A percentile compares a stretch with the other conserved stretches of the same genome.
These are phyloP conservation scores for Paecilomyces dactylethromorphus DNA, from an alignment of 2,329 filamentous ascomycete genomes.

Conservation along the genomic window DNA sequence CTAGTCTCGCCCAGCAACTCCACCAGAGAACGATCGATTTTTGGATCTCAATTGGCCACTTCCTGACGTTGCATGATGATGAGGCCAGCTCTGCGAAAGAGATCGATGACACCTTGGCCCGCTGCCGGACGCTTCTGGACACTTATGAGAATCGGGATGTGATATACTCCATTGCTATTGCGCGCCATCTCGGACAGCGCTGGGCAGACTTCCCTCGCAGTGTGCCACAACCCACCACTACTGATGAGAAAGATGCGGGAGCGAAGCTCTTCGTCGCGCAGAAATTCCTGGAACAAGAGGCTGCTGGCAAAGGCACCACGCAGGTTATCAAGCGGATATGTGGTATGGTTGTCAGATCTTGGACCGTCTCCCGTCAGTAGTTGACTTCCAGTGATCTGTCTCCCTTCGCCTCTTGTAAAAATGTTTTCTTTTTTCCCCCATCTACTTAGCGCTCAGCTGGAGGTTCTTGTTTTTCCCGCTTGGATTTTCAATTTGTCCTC, in stretches of 20 bases:
- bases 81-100: slow-evolving; percentile 46
- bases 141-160: slow-evolving; percentile 83
- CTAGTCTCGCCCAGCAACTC: slow-evolving; percentile 43
- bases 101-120: slow-evolving; percentile 59
- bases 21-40: slow-evolving; percentile 65
- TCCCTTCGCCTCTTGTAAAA: background rate
- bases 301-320: slow-evolving; percentile 62
- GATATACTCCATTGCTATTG: slow-evolving; percentile 79
- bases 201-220: slow-evolving; percentile 54
- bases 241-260: slow-evolving; percentile 61
- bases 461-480: background rate
- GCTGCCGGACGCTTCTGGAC: slow-evolving; percentile 65
- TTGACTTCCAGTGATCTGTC: slow-evolving; percentile 1
- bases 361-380: slow-evolving; percentile 36
- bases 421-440: background rate
- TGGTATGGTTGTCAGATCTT: slow-evolving; percentile 59
- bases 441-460: background rate
- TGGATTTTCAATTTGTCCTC: background rate
- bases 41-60: slow-evolving; percentile 72
- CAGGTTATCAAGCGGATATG: slow-evolving; percentile 66
- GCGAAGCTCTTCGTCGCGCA: slow-evolving; percentile 63
- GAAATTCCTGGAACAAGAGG: slow-evolving; percentile 62
- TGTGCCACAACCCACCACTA: slow-evolving; percentile 49
- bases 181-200: slow-evolving; percentile 65
- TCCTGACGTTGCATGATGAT: slow-evolving; percentile 60